Percentiles rank a stretch among this genome's conserved stretches.
phyloP scores from a whole-genome alignment of 306 rosid genomes.

The Hylodesmum podocarpum region DNA sequence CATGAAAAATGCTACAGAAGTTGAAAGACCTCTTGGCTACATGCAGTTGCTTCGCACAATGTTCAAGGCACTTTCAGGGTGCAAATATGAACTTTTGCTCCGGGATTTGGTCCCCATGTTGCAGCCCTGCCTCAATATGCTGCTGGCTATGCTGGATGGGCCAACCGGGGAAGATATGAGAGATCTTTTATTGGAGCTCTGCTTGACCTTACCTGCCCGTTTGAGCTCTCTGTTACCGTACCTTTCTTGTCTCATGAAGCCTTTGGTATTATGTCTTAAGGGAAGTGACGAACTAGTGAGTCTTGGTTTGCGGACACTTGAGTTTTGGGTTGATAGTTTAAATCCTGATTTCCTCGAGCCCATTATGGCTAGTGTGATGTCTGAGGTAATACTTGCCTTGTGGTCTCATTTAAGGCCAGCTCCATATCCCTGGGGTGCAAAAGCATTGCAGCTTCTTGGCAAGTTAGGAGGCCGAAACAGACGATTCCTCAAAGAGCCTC shows the following conservation, averaged over 20 bases:
- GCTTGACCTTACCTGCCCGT: conserved; percentile 97
- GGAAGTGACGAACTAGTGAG: conserved; percentile 92
- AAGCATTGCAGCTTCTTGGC: conserved; percentile 97
- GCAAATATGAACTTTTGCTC: conserved; percentile 91
- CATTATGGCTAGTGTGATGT: conserved; percentile 94
- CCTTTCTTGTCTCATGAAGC: conserved; percentile 96
- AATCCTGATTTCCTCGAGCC: conserved; percentile 99
- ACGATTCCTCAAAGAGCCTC: conserved; percentile 95
- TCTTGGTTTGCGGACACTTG: conserved; percentile 92
- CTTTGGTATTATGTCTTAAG: conserved; percentile 86
- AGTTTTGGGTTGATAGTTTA: conserved; percentile 98
- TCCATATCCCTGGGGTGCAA: conserved; percentile 94
- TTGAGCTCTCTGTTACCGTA: conserved; percentile 89
- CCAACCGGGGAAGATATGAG: conserved; percentile 96
- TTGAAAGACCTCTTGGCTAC: conserved; percentile 94
- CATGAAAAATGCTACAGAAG: conserved; percentile 93
- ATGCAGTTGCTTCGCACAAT: conserved; percentile 88
- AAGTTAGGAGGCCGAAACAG: conserved; percentile 98
- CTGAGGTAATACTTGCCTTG: conserved; percentile 87
- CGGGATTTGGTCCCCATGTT: conserved; percentile 89
- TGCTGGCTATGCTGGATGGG: conserved; percentile 94
- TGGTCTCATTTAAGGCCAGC: conserved; percentile 97
- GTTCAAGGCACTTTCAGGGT: conserved; percentile 86
- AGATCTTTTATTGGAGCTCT: conserved; percentile 90
- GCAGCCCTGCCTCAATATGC: conserved; percentile 96